Base-by-base conservation (phyloP, 495 filamentous ascomycete genomes). In the Neurospora sp. region DNA sequence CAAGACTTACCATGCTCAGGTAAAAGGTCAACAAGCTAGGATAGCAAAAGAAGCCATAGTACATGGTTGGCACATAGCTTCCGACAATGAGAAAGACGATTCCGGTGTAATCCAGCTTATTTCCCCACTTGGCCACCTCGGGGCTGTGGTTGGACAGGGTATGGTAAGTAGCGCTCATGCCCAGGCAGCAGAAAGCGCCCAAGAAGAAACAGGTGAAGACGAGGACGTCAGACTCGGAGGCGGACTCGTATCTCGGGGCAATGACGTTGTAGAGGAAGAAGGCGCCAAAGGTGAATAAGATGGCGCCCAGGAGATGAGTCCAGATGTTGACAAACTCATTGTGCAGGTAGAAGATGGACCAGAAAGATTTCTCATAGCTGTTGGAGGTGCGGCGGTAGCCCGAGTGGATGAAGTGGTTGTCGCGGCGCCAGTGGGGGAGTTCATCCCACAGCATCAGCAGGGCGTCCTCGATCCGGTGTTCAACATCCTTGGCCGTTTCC, bases 301-400 rank as follows among this genome's bases (percentile, higher is more conserved):
- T 69, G 16, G 89, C 84, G 68, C 90, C 91, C 27, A 96, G 75
- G 7, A 97, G 87, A 81, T 98, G 95, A 3, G 92, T 89, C 82
- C 94, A 97, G 78, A 97, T 95, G 81, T 98, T 98, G 74, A 98
- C 91, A n/a, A 88, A 89, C 81, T 98, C 94, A 82, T 97, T 98
- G 84, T 98, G 84, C 71, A 85, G 74, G 75, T 81, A 79, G 73
- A 75, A 73, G 27, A 84, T 75, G 75, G 77, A 79, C 42, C 59
- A 20, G 38, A 86, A 74, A 18, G 82, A 84, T n/a, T 42, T 31
- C 40, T 48, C 53, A 77, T 82, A 81, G 75, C 78, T 81, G 78
- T 84, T 77, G 77, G 78, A 80, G 9, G 81, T 81, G 2, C 72
- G 76, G 1, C 84, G 82, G 78, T 86, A 86, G 70, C 83, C 83